phyloP scores from a whole-genome alignment of 805 yeast species.

The Ogataea sp. region DNA sequence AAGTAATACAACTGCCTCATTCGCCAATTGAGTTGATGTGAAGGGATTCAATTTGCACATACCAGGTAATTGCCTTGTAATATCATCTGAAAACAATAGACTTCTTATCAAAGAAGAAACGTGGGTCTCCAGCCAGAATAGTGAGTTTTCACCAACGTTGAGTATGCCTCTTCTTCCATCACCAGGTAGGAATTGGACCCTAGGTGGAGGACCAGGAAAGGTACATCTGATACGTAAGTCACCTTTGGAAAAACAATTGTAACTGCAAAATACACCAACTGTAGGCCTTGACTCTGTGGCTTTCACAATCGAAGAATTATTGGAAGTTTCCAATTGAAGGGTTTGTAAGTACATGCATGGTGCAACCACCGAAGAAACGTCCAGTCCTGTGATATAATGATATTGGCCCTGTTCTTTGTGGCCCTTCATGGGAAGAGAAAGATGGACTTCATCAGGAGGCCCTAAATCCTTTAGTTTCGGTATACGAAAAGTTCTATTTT shows the following conservation, averaged over 20 bases:
- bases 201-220: conserved; percentile 38
- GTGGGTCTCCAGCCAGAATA: conserved; percentile 53
- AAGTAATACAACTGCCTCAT: conserved; percentile 28
- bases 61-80: conserved; percentile 51
- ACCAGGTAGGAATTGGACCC: conserved; percentile 40
- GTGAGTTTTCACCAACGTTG: conserved; percentile 50
- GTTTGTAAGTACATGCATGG: conserved; percentile 51
- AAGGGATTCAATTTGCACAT: conserved; percentile 41
- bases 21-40: conserved; percentile 26
- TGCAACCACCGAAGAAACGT: conserved; percentile 42
- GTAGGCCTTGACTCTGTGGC: conserved; percentile 22
- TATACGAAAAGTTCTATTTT: conserved; percentile 36
- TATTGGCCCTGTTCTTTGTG: conserved; percentile 45
- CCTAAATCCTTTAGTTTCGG: conserved; percentile 49
- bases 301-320: conserved; percentile 8
- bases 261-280: conserved; percentile 53
- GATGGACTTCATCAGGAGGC: conserved; percentile 63
- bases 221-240: conserved; percentile 65
- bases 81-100: conserved; percentile 42
- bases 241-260: conserved; percentile 63
- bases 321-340: conserved; percentile 24
- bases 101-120: conserved; percentile 52
- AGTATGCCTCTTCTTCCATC: conserved; percentile 42
- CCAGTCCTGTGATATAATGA: conserved; percentile 47
- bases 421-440: conserved; percentile 35